Evolutionary conservation across 768 basidiomycete genomes (phyloP), one percentile per base, ranked within the genome.

Genomic region (Tylopilus rubrobrunneus): DNA sequence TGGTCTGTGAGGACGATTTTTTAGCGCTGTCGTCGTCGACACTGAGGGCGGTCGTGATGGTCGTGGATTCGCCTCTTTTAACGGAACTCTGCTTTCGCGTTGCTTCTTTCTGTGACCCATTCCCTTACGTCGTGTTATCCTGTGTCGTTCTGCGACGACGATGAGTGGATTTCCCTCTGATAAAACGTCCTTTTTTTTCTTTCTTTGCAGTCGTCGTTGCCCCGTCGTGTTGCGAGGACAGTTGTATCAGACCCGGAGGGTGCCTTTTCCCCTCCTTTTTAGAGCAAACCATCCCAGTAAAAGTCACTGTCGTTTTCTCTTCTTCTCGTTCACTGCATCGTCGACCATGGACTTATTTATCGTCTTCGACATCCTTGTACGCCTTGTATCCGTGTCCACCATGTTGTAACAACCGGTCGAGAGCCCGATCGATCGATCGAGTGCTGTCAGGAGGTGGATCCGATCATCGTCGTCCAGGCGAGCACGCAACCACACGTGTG

Each of bases 21-120:
- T n/a, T n/a, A n/a, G n/a, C n/a, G n/a, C n/a, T n/a, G n/a, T n/a
- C n/a, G n/a, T n/a, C n/a, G n/a, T n/a, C n/a, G n/a, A n/a, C n/a
- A n/a, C n/a, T n/a, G n/a, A n/a, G n/a, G n/a, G n/a, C n/a, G 64
- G 65, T 45, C 60, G 64, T 62, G 53, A 45, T 57, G 11, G 41
- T 47, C 44, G 6, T 42, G 56, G 51, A 45, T 55, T 51, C 43
- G 10, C 7, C 29, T 31, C 8, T 19, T 51, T 23, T 15, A 5
- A 21, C 31, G 58, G 49, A 51, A 56, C 27, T 45, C 45, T 46
- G 3, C 17, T 49, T 23, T 52, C 29, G 29, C 4, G 10, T 29
- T 29, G 4, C 34, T 27, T 34, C 14, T 12, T 12, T 12, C 11
- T 34, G 14, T 34, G 2, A 12, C 14, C 34, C 17, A 17, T 39